A percentile compares a stretch with the other conserved stretches of the same genome.
These are phyloP conservation scores for Ceratocystiopsis minuta DNA, from an alignment of 2,329 filamentous ascomycete species.

Conservation along the genomic window DNA sequence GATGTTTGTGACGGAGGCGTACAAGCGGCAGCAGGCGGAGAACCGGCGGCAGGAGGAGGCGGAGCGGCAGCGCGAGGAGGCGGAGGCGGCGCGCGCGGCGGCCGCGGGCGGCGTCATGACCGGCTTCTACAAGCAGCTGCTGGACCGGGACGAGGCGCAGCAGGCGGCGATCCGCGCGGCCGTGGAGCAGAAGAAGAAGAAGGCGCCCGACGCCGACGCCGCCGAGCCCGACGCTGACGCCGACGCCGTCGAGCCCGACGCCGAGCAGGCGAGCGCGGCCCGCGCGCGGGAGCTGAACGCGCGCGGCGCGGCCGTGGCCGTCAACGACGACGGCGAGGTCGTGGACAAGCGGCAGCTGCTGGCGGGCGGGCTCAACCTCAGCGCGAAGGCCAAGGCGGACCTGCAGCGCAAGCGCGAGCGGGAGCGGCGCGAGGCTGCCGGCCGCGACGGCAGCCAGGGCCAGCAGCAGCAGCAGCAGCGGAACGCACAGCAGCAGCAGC, in stretches of 20 bases:
- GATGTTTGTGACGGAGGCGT: conserved; percentile 70
- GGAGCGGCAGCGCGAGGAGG: conserved; percentile 47
- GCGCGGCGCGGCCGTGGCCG: conserved; percentile 39
- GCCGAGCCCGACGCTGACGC: conserved; percentile 22
- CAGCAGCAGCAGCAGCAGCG: conserved; percentile 12
- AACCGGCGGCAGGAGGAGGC: conserved; percentile 52
- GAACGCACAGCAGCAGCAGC: conserved; percentile 1
- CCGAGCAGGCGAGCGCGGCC: conserved; percentile 40
- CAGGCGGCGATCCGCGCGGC: conserved; percentile 55
- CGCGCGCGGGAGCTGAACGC: conserved; percentile 49
- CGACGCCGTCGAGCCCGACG: conserved; percentile 20
- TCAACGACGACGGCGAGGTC: conserved; percentile 71
- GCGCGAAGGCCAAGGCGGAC: conserved; percentile 39
- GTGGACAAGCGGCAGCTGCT: conserved; percentile 72
- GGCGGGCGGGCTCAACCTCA: conserved; percentile 56
- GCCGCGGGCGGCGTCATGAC: conserved; percentile 46
- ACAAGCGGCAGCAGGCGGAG: conserved; percentile 66
- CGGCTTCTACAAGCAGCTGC: conserved; percentile 57
- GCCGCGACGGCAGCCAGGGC: conserved; percentile 4
- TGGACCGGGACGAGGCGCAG: conserved; percentile 51
- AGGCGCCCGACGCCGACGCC: conserved; percentile 19
- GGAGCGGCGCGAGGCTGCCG: not conserved
- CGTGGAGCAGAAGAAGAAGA: conserved; percentile 38
- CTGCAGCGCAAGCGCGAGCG: conserved; percentile 10
- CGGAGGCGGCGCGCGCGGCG: conserved; percentile 44